Base-by-base conservation (phyloP, 2,329 filamentous ascomycete species). In the Neofusicoccum laricinum region DNA sequence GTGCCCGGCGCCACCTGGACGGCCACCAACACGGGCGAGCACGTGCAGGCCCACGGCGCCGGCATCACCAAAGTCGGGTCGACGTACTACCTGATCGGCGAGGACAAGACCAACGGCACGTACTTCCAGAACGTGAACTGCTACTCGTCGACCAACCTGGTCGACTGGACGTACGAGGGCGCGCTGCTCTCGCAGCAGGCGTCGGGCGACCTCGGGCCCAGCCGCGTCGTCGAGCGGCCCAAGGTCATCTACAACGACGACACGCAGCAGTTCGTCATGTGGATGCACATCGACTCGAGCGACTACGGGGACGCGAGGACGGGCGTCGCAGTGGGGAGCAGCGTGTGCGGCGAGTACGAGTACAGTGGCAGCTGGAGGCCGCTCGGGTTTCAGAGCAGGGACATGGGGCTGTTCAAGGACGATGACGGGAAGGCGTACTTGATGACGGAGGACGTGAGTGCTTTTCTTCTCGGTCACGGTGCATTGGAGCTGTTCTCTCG, bases 51-150 rank as follows among this genome's bases (percentile, higher is more conserved):
- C 0, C 88, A 90, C 69, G 88, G 88, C 1, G 85, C 84, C 1
- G 87, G 87, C 45, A 79, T 90, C n/a, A 82, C 88, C 70, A 78
- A 85, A 68, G 84, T 85, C 1, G 79, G 81, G 48, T 79, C 78
- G 10, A 84, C 81, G 0, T 91, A 86, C 77, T 91, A 90, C 76
- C 82, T 87, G 76, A 84, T 90, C 38, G 89, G 89, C 15, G 88
- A 91, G 72, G 88, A 90, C 76, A 90, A 90, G 73, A 84, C 85
- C 1, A 76, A 84, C n/a, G 86, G 87, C 25, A 82, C 79, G 0
- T 75, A 79, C 0, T 90, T 90, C 73, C 83, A 86, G 65, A 86
- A 86, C 59, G 79, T 90, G 68, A 90, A 89, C 72, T 90, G 88
- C 75, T 90, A 90, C 73, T 85, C 84, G 0, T 88, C 85, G 14